Base-by-base conservation (phyloP, 164 flowering plant species). In the Aristolochia contorta region DNA sequence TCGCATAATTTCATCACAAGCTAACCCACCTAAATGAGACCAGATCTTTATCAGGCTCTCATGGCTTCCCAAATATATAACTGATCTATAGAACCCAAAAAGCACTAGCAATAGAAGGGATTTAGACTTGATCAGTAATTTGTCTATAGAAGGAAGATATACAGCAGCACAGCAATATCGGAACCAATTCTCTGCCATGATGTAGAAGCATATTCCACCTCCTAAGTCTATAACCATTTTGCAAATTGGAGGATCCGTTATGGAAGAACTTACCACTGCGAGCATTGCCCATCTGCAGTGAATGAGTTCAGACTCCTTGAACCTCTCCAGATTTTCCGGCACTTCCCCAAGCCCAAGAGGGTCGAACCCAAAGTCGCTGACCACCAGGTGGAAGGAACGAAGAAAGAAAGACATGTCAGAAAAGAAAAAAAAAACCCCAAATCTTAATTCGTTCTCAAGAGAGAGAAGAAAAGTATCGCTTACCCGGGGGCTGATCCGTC, bases 261-360 rank as follows among this genome's bases (percentile, higher is more conserved):
- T 27, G n/a, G n/a, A n/a, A n/a, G n/a, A 50, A 76, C 96, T 83
- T 82, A 93, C 98, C 59, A 90, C 97, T 57, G 99, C 99, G 57
- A 93, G 94, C 99, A 93, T 93, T 47, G 94, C 92, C 97, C 99
- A 93, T 90, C 97, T 82, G 89, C 99, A 93, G 80, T 90, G 99
- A 62, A 75, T 73, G 64, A 93, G 79, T 59, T 93, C 99, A 14
- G 97, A 90, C 65, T 90, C 97, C 84, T 90, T 93, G 77, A 78
- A 93, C 59, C 99, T 90, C 84, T 93, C 97, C 0, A 93, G 78
- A 72, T 93, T 93, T 67, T 81, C 91, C 12, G 97, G 97, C 52
- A 93, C 99, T 73, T 70, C 85, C 1, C 96, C 97, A 0, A 93
- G 86, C 9, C 99, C 53, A 64, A 93, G 91, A 21, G 97, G 99